Evolutionary conservation across 139 green algal species (phyloP).

Genomic region (Coelastrella sp.): DNA sequence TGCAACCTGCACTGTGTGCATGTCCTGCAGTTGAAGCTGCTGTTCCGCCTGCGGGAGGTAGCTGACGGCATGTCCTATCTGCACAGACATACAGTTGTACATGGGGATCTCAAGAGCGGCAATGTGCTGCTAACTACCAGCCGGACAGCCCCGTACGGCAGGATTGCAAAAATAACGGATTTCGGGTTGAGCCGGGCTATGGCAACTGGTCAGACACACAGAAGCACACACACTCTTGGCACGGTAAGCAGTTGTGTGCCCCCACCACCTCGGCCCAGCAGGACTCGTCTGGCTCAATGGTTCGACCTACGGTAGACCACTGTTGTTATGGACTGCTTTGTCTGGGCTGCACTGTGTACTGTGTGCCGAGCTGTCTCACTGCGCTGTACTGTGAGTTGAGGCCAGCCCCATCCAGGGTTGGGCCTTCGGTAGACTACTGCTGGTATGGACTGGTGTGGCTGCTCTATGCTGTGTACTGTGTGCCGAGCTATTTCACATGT

Average conservation of each 20-base stretch:
- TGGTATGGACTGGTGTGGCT: too few relatives aligned
- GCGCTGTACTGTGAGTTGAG: too few relatives aligned
- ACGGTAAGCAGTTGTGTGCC: neutral
- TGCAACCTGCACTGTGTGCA: neutral
- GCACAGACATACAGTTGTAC: constrained; percentile 38
- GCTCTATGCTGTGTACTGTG: too few relatives aligned
- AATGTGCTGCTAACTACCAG: constrained; percentile 17
- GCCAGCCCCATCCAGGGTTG: too few relatives aligned
- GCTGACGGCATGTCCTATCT: constrained; percentile 13
- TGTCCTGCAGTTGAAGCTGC: constrained; percentile 27
- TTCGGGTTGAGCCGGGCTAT: constrained; percentile 23
- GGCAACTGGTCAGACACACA: constrained; percentile 19
- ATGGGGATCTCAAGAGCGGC: constrained; percentile 38
- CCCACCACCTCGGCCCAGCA: too few relatives aligned
- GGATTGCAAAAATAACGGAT: constrained; percentile 28
- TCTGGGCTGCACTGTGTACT: too few relatives aligned
- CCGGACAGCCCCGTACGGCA: neutral
- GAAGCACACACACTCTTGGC: constrained; percentile 18
- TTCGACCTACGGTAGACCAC: too few relatives aligned
- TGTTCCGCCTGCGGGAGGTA: constrained; percentile 29
- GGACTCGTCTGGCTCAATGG: too few relatives aligned
- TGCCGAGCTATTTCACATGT: too few relatives aligned
- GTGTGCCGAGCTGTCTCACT: too few relatives aligned
- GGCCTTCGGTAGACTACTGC: too few relatives aligned
- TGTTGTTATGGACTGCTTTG: too few relatives aligned